These are phyloP conservation scores for Prunus mongolica DNA, from an alignment of 306 rosid species.

Conservation along the genomic window DNA sequence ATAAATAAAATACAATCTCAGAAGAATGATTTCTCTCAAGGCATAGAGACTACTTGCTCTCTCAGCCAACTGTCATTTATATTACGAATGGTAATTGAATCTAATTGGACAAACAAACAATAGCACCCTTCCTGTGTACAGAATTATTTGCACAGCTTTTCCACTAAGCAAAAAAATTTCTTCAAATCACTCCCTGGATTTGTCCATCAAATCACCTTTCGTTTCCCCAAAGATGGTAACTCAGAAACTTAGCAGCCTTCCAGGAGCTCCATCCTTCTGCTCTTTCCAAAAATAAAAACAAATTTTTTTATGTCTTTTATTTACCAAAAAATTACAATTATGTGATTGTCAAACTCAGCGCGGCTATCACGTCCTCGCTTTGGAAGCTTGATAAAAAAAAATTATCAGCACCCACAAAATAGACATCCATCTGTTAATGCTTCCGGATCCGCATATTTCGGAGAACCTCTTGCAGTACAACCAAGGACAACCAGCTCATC, in stretches of 20 bases:
- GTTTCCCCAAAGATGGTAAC: constrained; percentile 30
- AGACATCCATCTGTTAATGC: constrained; percentile 36
- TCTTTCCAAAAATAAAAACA: constrained; percentile 30
- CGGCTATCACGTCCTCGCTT: constrained; percentile 36
- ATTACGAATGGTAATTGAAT: constrained; percentile 39
- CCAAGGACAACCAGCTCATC: constrained; percentile 25
- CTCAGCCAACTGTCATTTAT: constrained; percentile 49
- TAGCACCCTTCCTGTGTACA: constrained; percentile 37
- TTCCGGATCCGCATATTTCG: constrained; percentile 36
- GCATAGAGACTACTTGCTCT: constrained; percentile 35
- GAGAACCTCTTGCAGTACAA: constrained; percentile 35
- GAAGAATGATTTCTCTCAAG: constrained; percentile 21
- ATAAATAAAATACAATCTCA: constrained; percentile 28
- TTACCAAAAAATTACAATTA: constrained; percentile 52
- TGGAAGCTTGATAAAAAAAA: constrained; percentile 26
- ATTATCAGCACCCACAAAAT: constrained; percentile 40
- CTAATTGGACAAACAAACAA: constrained; percentile 33
- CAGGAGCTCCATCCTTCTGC: constrained; percentile 18
- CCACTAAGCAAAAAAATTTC: constrained; percentile 20
- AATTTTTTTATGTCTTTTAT: constrained; percentile 42
- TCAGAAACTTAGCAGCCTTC: constrained; percentile 32
- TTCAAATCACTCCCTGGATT: constrained; percentile 38
- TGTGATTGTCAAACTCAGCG: constrained; percentile 41
- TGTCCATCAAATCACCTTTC: constrained; percentile 14
- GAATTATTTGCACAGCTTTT: constrained; percentile 33